Conservation (phyloP, 2,329 filamentous ascomycete species). For the Botrytis fragariae region DNA sequence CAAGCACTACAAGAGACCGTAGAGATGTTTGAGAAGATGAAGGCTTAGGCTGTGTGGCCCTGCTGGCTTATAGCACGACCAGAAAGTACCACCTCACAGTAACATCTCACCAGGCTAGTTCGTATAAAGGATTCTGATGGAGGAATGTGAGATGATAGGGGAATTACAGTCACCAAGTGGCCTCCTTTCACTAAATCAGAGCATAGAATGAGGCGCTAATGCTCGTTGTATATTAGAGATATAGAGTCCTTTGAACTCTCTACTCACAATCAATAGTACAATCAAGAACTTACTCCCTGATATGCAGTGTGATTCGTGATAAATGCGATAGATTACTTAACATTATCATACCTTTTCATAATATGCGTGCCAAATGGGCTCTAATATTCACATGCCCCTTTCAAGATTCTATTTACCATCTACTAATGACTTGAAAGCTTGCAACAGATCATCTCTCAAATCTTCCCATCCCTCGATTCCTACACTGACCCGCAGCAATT, state of each 20-base stretch:
- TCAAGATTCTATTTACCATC: constrained; percentile 5
- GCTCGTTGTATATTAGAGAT: not conserved
- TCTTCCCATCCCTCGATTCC: constrained; percentile 88
- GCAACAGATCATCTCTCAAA: constrained; percentile 69
- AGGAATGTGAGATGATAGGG: not conserved
- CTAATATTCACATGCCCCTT: not conserved
- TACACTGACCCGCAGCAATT: constrained; percentile 76
- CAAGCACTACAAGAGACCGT: not conserved
- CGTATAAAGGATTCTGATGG: not conserved
- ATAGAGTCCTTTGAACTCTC: not conserved
- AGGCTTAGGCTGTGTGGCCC: not conserved
- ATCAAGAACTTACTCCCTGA: not conserved
- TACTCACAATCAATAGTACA: not conserved
- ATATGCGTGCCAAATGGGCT: not conserved
- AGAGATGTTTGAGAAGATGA: not conserved
- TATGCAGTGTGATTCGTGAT: not conserved
- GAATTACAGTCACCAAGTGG: not conserved
- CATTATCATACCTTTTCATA: not conserved
- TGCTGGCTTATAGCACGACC: not conserved
- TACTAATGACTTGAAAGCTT: constrained; percentile 53
- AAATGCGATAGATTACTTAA: not conserved
- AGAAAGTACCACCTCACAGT: not conserved
- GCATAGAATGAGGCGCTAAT: not conserved
- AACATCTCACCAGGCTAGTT: not conserved
- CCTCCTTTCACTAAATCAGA: not conserved